Evolutionary conservation across 352 stramenopile genomes (phyloP).

Genomic region (Pythium pyrilobum): DNA sequence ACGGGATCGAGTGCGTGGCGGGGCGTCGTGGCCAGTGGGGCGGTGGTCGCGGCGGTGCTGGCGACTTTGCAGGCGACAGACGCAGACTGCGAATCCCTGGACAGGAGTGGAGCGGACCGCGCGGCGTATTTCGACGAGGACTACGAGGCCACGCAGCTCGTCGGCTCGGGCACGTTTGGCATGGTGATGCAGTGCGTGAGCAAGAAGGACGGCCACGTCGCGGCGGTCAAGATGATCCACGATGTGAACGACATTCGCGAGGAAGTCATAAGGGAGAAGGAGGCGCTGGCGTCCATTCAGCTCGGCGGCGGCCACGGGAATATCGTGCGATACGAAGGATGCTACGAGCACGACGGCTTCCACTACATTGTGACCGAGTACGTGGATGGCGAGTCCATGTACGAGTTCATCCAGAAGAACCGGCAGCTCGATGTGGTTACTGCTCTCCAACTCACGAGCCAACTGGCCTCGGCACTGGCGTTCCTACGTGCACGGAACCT

Average conservation of each 20-base stretch:
- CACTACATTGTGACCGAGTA: slow-evolving; percentile 83
- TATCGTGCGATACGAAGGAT: slow-evolving; percentile 57
- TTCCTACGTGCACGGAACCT: slow-evolving; percentile 60
- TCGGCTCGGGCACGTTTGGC: slow-evolving; percentile 72
- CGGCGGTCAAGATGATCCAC: slow-evolving; percentile 79
- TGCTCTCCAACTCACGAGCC: slow-evolving; percentile 46
- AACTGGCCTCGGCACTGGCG: slow-evolving; percentile 58
- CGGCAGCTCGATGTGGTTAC: slow-evolving; percentile 32
- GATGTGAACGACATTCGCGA: slow-evolving; percentile 41
- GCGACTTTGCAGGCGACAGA: not conserved
- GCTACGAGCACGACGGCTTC: slow-evolving; percentile 74
- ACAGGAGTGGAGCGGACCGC: not conserved
- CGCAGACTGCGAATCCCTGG: not conserved
- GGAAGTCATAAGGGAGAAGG: slow-evolving; percentile 58
- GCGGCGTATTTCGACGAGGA: slow-evolving; percentile 45
- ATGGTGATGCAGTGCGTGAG: slow-evolving; percentile 79
- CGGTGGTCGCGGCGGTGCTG: not conserved
- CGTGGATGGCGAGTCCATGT: slow-evolving; percentile 60
- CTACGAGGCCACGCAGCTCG: slow-evolving; percentile 54
- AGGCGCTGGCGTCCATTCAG: slow-evolving; percentile 47
- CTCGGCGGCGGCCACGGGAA: slow-evolving; percentile 48
- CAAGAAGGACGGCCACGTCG: slow-evolving; percentile 51
- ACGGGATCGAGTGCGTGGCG: not conserved
- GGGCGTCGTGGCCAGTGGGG: not conserved
- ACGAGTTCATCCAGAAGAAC: slow-evolving; percentile 58